phyloP scores from a whole-genome alignment of 2,329 filamentous ascomycete genomes.

The Colletotrichum salicis region DNA sequence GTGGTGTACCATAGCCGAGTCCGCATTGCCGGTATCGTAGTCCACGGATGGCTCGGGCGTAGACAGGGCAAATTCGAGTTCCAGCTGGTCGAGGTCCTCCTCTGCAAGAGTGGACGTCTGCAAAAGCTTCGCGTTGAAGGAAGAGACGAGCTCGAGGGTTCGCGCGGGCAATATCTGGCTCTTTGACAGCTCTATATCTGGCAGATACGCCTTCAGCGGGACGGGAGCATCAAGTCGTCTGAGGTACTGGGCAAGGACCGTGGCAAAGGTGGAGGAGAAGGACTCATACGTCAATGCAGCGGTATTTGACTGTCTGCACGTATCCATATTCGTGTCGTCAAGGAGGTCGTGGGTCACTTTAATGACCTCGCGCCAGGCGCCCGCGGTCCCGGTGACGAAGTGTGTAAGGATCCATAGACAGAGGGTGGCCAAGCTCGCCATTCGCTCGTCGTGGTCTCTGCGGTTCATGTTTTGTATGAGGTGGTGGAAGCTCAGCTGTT shows the following conservation, averaged over 20 bases:
- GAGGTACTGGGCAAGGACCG: not conserved
- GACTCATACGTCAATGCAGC: not conserved
- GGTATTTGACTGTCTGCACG: not conserved
- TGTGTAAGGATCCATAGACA: slow-evolving; percentile 18
- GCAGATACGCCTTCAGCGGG: not conserved
- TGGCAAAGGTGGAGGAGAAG: not conserved
- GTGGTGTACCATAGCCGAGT: not conserved
- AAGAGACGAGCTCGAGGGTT: not conserved
- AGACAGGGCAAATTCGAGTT: not conserved
- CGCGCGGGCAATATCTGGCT: not conserved
- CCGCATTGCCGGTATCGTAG: not conserved
- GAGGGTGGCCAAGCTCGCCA: slow-evolving; percentile 14
- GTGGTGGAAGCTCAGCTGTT: slow-evolving; percentile 15
- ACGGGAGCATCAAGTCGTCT: not conserved
- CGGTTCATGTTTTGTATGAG: slow-evolving; percentile 11
- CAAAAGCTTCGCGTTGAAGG: not conserved
- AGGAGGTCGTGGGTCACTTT: slow-evolving; percentile 15
- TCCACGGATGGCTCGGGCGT: not conserved
- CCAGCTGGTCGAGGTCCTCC: not conserved
- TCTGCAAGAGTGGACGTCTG: not conserved
- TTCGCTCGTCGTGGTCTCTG: slow-evolving; percentile 5
- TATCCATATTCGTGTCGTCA: not conserved
- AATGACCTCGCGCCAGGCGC: slow-evolving; percentile 21
- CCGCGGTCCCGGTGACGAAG: slow-evolving; percentile 19
- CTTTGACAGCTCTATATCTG: not conserved